Evolutionary conservation across 2,329 filamentous ascomycete species (phyloP).

Genomic region (Endocalyx cinctus): DNA sequence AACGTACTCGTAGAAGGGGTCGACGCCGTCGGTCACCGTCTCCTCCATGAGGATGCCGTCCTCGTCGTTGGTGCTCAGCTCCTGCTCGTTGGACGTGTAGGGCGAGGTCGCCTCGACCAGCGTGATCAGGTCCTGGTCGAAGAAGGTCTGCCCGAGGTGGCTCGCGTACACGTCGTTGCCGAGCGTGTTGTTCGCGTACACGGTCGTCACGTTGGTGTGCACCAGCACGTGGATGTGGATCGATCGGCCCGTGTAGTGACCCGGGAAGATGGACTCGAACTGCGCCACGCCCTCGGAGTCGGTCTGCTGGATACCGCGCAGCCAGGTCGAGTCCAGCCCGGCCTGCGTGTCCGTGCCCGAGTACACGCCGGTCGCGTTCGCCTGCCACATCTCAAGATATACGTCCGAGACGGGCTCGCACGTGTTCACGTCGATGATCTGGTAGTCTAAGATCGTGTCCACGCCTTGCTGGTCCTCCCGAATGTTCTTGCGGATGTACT

Average conservation of each 20-base stretch:
- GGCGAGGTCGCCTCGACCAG: conserved; percentile 43
- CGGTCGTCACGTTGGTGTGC: conserved; percentile 33
- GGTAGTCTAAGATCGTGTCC: conserved; percentile 44
- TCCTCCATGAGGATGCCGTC: conserved; percentile 25
- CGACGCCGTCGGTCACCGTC: conserved; percentile 16
- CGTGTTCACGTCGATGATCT: conserved; percentile 49
- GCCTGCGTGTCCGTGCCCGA: conserved; percentile 32
- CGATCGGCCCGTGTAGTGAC: conserved; percentile 40
- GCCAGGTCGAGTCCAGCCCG: conserved; percentile 32
- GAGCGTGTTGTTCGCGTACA: conserved; percentile 41
- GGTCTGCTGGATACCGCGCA: conserved; percentile 37
- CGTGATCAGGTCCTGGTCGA: conserved; percentile 53
- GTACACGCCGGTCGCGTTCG: conserved; percentile 44
- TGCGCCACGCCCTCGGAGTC: conserved; percentile 36
- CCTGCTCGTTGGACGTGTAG: conserved; percentile 42
- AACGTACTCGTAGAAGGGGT: conserved; percentile 47
- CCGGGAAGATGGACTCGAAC: conserved; percentile 39
- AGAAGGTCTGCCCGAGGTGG: conserved; percentile 64
- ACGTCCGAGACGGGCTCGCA: conserved; percentile 45
- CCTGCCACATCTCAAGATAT: conserved; percentile 49
- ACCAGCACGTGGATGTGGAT: conserved; percentile 46
- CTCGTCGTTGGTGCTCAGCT: conserved; percentile 32
- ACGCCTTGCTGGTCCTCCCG: conserved; percentile 45
- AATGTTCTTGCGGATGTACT: conserved; percentile 45
- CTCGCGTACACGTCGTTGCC: conserved; percentile 39